Base-by-base conservation (phyloP, 495 filamentous ascomycete species). In the Penicillium flavigenum region DNA sequence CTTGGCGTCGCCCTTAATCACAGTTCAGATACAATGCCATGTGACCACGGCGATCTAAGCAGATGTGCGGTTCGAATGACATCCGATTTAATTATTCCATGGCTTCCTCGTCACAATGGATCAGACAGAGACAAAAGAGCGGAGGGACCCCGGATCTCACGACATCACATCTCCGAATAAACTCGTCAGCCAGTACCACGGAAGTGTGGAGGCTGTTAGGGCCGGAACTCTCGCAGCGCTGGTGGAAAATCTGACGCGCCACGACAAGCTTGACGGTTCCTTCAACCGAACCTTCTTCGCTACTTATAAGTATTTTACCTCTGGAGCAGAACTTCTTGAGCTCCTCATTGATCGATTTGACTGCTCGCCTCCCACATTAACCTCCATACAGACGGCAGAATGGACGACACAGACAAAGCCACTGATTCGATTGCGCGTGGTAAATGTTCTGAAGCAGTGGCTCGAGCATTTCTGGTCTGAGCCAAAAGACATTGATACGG, bases 381-480 rank as follows among this genome's bases (percentile, higher is more conserved):
- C 70, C 17, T 75, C 79, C 47, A 57, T 73, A 8, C 86, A 96
- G 54, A 85, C 83, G 55, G 83, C 89, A 24, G 70, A 77, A 43
- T 96, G 92, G 92, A 79, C 84, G 19, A 86, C 91, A 59, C 81
- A 83, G 63, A 96, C 94, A 74, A 90, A 93, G 70, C 90, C 90
- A 57, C 81, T 86, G 5, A 92, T 96, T 54, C 83, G 89, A 27
- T 86, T 96, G 73, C 81, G 92, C 31, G 88, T 96, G 7, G 86
- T 97, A 58, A 96, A 96, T 66, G 92, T 96, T 54, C 73, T 97
- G 58, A 96, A 93, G 74, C 91, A 82, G 66, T 97, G 92, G 92
- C 87, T 97, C 60, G 91, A 96, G 60, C 87, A 83, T 54, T 96
- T 90, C 70, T 97, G 92, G 92, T 90, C 92, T 85, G 92, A 96